Evolutionary conservation across 2,329 filamentous ascomycete species (phyloP).

Genomic region (Gliomastix tumulicola): DNA sequence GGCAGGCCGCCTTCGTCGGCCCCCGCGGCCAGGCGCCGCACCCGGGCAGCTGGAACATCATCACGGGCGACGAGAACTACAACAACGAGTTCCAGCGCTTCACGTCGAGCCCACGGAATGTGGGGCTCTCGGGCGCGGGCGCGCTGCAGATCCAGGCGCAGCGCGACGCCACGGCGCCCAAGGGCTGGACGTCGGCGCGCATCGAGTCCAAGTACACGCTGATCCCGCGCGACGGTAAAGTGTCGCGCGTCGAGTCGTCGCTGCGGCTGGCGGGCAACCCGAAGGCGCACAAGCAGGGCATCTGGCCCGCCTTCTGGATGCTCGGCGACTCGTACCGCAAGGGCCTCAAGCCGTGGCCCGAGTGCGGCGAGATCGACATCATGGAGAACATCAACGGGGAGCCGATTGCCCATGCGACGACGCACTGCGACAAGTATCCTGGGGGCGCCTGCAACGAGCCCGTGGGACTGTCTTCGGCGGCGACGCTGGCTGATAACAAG

Average conservation of each 20-base stretch:
- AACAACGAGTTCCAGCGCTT: slow-evolving; percentile 49
- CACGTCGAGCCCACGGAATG: slow-evolving; percentile 33
- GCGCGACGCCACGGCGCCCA: slow-evolving; percentile 21
- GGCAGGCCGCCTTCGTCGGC: slow-evolving; percentile 36
- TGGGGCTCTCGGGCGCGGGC: slow-evolving; percentile 41
- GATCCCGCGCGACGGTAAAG: slow-evolving; percentile 34
- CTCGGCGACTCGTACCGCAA: slow-evolving; percentile 41
- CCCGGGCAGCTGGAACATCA: slow-evolving; percentile 31
- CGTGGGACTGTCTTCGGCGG: slow-evolving; percentile 26
- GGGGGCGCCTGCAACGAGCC: slow-evolving; percentile 47
- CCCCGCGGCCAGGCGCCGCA: slow-evolving; percentile 21
- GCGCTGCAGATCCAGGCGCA: slow-evolving; percentile 45
- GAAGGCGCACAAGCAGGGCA: slow-evolving; percentile 37
- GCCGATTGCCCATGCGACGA: slow-evolving; percentile 36
- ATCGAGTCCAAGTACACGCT: slow-evolving; percentile 42
- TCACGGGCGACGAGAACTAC: slow-evolving; percentile 29
- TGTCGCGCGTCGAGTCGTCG: slow-evolving; percentile 37
- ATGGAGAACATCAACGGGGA: slow-evolving; percentile 48
- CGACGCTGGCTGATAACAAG: slow-evolving; percentile 25
- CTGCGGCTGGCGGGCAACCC: slow-evolving; percentile 38
- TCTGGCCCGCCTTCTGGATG: slow-evolving; percentile 55
- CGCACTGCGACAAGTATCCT: slow-evolving; percentile 39
- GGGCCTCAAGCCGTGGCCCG: slow-evolving; percentile 39
- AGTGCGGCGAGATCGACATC: slow-evolving; percentile 50
- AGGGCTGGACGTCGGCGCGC: slow-evolving; percentile 46